Evolutionary conservation across 345 rosid species (phyloP), one percentile per base, ranked within the genome.

Genomic region (Hirschfeldia incana): DNA sequence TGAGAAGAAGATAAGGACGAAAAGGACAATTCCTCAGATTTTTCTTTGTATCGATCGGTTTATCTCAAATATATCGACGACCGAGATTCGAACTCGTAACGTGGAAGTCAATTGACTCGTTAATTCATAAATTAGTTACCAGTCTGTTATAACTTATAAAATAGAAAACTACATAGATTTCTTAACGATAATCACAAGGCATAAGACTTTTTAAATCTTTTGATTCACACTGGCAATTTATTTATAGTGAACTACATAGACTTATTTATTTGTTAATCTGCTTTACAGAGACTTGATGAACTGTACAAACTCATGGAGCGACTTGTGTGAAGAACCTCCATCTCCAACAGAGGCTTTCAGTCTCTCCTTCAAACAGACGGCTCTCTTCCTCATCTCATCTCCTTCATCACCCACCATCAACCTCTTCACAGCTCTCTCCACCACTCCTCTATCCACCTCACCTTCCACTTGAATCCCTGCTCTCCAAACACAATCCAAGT

Each of bases 1-100:
- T 10, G 12, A 27, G 59, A 67, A 73, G 77, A 78, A 67, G 81
- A 78, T 78, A 78, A 77, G 80, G 33, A 53, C 16, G 65, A 74
- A 33, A 51, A 21, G 42, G 12, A 69, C 61, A 29, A 67, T 42
- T 42, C 49, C 49, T 42, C 49, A 42, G 49, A 42, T 42, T 10
- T 36, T 36, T 36, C 6, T 33, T 33, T 39, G 46, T 39, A 10
- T 39, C 46, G 46, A 42, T 36, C 42, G 42, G 42, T 10, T 42
- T 42, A 42, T 10, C 49, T 42, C 49, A 42, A 42, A 42, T 42
- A 10, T 42, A 9, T 8, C 49, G 49, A 42, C 10, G 49, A 42
- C 4, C 13, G 49, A 3, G 5, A 2, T 10, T 42, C 13, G 49
- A 42, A 42, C 49, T 13, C 12, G 49, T 42, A 3, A 42, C 3